A percentile compares a stretch with the other conserved stretches of the same genome.
phyloP scores from a whole-genome alignment of 2,329 filamentous ascomycete genomes.

The Claviceps lovelessii region DNA sequence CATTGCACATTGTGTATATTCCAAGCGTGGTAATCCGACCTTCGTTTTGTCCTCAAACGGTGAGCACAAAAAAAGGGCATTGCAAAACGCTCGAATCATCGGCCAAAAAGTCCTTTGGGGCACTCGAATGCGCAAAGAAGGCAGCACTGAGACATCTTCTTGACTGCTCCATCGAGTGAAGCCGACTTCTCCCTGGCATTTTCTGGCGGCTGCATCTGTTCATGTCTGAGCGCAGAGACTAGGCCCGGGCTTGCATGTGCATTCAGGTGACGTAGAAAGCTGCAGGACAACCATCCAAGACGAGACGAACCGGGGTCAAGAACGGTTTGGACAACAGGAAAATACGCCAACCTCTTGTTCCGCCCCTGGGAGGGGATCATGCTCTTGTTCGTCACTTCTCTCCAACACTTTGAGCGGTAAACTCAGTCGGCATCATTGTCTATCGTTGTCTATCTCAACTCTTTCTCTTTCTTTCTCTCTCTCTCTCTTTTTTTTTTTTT shows the following conservation, averaged over 20 bases:
- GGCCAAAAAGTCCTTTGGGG: background rate
- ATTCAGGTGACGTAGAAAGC: slow-evolving; percentile 1
- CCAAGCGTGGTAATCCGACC: background rate
- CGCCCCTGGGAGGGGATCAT: background rate
- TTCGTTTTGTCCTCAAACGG: background rate
- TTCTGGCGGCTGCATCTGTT: background rate
- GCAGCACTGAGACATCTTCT: background rate
- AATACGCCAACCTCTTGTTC: background rate
- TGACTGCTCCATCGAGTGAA: background rate
- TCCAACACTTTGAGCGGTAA: background rate
- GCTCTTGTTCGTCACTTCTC: background rate
- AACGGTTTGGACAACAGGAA: background rate
- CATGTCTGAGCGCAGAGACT: slow-evolving; percentile 1
- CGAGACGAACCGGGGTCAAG: background rate
- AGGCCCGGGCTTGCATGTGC: slow-evolving; percentile 1
- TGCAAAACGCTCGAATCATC: background rate
- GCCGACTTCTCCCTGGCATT: background rate
- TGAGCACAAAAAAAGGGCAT: background rate
- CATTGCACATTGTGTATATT: background rate
- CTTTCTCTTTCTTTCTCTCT: background rate
- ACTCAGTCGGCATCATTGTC: background rate
- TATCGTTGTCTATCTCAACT: background rate
- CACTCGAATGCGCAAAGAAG: background rate
- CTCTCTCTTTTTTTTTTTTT: background rate
- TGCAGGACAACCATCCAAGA: background rate